Evolutionary conservation across 2,329 filamentous ascomycete species (phyloP), one percentile per base, ranked within the genome.

Genomic region (Cladophialophora chaetospira): DNA sequence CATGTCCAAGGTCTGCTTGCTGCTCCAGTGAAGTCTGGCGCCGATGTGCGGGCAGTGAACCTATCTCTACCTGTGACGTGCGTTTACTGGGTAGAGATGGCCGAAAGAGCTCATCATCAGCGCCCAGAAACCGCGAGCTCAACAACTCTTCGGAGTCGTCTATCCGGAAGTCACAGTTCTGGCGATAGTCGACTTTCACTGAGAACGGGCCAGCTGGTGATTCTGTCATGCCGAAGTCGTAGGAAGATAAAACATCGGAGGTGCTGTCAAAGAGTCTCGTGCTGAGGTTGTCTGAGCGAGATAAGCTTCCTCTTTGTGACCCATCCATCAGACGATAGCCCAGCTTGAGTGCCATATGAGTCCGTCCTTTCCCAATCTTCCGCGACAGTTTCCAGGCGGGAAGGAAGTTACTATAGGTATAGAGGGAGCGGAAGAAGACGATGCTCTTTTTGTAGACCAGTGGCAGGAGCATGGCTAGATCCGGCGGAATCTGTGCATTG

Each of bases 401-500:
- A 60, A 96, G 77, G 60, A 97, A 82, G 66, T 89, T 88, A 36
- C 90, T 84, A 53, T 89, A 88, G 47, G 89, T 85, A 71, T 89
- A 96, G 43, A 99, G 80, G 1, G 91, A 91, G 58, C 94, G 84
- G 74, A 97, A 97, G 66, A 97, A 85, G 64, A 97, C 88, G 63
- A 99, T 96, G 66, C 89, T 91, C 75, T 96, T 94, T 76, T 99
- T 99, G 80, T 99, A 99, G 57, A 96, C 86, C 50, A 90, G 93
- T 11, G 94, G 91, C 49, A 97, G 77, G 28, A 83, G 77, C 44
- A 82, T 78, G 51, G 73, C 79, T 49, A 85, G 72, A 57, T 85
- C 81, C n/a, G 58, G 42, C 13, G 64, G 61, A 1, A 65, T 53
- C 11, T 61, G 57, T 35, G 76, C 66, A 4, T 77, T 66, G 54